Conservation (phyloP, 2,329 filamentous ascomycete genomes). For the Aspergillus pseudoglaucus region DNA sequence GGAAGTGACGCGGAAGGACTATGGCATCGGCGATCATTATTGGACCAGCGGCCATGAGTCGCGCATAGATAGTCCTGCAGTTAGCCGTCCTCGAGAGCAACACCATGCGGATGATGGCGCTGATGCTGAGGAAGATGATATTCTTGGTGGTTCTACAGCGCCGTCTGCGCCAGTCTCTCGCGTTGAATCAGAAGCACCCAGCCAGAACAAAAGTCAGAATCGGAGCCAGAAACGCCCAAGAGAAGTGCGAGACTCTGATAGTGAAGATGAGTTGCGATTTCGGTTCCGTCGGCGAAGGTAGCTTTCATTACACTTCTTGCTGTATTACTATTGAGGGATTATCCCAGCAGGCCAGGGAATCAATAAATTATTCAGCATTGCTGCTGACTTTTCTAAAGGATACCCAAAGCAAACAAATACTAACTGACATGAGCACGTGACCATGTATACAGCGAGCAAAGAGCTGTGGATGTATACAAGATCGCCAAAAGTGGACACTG, state of each 20-base stretch:
- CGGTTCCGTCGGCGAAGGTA: slow-evolving; percentile 45
- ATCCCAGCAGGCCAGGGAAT: background rate
- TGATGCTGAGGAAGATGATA: background rate
- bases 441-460: too few species aligned
- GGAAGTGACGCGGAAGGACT: slow-evolving; percentile 63
- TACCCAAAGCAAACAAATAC: too few species aligned
- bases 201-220: slow-evolving; percentile 4
- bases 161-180: background rate
- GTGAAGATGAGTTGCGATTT: slow-evolving; percentile 53
- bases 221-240: slow-evolving; percentile 29
- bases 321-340: background rate
- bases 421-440: too few species aligned
- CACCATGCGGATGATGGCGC: background rate
- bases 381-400: too few species aligned
- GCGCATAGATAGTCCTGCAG: slow-evolving; percentile 17
- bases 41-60: slow-evolving; percentile 48
- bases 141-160: too few species aligned
- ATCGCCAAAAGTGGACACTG: background rate
- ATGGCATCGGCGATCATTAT: slow-evolving; percentile 69
- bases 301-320: background rate
- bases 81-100: slow-evolving; percentile 3
- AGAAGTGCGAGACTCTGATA: slow-evolving; percentile 44
- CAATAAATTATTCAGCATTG: background rate
- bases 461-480: background rate
- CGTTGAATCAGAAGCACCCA: slow-evolving; percentile 13